phyloP scores from a whole-genome alignment of 805 yeast genomes.

The Candida montana region DNA sequence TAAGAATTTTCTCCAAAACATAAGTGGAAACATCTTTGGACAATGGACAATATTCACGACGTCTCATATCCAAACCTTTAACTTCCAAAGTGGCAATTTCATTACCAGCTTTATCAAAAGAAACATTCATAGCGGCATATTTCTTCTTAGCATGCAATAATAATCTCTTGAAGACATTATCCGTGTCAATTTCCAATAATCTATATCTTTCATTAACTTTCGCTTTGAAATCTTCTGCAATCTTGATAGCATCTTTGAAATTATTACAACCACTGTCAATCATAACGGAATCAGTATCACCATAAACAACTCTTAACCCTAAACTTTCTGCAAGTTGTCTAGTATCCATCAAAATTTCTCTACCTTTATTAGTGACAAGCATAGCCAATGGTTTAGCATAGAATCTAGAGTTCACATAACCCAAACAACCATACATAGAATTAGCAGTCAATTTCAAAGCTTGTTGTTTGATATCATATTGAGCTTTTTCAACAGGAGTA shows the following conservation, averaged over 20 bases:
- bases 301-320: conserved; percentile 83
- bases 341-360: conserved; percentile 91
- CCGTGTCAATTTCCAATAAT: conserved; percentile 88
- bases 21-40: conserved; percentile 83
- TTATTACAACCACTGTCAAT: conserved; percentile 78
- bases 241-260: conserved; percentile 66
- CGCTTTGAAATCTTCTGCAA: conserved; percentile 80
- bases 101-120: conserved; percentile 46
- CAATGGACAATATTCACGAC: conserved; percentile 93
- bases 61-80: conserved; percentile 93
- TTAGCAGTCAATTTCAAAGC: conserved; percentile 96
- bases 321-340: conserved; percentile 85
- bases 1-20: conserved; percentile 65
- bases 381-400: conserved; percentile 95
- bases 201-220: conserved; percentile 86
- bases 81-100: conserved; percentile 68
- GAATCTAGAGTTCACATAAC: conserved; percentile 85
- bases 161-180: conserved; percentile 81
- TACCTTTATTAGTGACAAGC: conserved; percentile 91
- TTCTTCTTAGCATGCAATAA: conserved; percentile 93
- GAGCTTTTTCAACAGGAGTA: conserved; percentile 60
- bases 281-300: conserved; percentile 99
- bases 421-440: conserved; percentile 99
- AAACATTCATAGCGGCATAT: conserved; percentile 83
- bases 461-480: conserved; percentile 92